Conservation (phyloP, 2,329 filamentous ascomycete species). For the Pseudogymnoascus sp. region DNA sequence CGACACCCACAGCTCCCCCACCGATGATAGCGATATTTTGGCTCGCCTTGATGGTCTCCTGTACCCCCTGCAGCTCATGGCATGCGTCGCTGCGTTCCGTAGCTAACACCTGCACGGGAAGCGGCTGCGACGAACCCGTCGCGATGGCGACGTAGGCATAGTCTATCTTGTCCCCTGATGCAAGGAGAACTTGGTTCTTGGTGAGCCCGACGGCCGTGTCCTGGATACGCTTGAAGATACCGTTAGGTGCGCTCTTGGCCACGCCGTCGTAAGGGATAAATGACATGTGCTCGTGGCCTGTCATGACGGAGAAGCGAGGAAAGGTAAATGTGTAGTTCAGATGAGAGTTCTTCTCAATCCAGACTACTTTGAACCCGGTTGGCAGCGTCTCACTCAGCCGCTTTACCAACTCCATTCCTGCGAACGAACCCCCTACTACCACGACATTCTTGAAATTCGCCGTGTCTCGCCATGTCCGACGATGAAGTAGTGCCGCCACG, state of each 20-base stretch:
- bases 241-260: constrained; percentile 24
- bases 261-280: constrained; percentile 42
- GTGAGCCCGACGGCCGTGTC: constrained; percentile 28
- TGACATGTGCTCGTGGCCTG: constrained; percentile 38
- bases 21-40: constrained; percentile 33
- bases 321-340: constrained; percentile 44
- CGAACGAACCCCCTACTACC: constrained; percentile 40
- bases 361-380: constrained; percentile 37
- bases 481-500: neutral
- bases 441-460: constrained; percentile 29
- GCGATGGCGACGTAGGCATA: constrained; percentile 39
- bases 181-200: constrained; percentile 28
- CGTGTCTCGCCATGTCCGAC: constrained; percentile 14
- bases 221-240: constrained; percentile 27
- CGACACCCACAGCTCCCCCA: constrained; percentile 43
- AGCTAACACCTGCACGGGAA: constrained; percentile 29
- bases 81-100: constrained; percentile 27
- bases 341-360: constrained; percentile 46
- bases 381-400: constrained; percentile 34
- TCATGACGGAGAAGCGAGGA: constrained; percentile 40
- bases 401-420: constrained; percentile 31
- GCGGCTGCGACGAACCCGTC: constrained; percentile 32
- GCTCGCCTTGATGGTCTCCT: constrained; percentile 25
- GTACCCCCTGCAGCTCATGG: constrained; percentile 27
- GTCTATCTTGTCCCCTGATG: constrained; percentile 29